These are phyloP conservation scores for Phlyctochytrium arcticum DNA, from an alignment of 192 early-diverging fungal species.

Conservation along the genomic window DNA sequence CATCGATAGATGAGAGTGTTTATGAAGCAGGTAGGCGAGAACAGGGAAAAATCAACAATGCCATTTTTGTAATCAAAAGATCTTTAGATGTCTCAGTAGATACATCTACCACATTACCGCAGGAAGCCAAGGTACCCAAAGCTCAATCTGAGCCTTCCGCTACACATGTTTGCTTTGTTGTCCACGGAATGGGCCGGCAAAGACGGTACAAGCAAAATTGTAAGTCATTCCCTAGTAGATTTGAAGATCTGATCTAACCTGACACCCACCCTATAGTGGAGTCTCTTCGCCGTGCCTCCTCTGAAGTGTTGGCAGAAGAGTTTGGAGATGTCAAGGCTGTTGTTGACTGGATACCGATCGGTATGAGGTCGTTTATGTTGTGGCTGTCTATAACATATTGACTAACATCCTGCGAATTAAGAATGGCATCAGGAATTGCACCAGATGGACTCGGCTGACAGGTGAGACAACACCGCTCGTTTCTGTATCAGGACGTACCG, in stretches of 20 bases:
- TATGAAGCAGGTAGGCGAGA: too few species aligned
- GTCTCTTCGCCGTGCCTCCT: conserved; percentile 28
- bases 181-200: conserved; percentile 44
- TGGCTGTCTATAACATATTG: not conserved
- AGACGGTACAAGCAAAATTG: conserved; percentile 21
- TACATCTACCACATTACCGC: too few species aligned
- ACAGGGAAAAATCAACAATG: too few species aligned
- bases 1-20: too few species aligned
- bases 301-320: conserved; percentile 35
- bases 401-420: not conserved
- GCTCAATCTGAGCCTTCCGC: too few species aligned
- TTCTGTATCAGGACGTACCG: not conserved
- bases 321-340: conserved; percentile 1
- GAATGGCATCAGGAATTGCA: conserved; percentile 43
- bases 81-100: too few species aligned
- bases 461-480: not conserved
- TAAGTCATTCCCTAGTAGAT: not conserved
- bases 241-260: not conserved
- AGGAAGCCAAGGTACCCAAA: too few species aligned
- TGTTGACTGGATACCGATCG: conserved; percentile 40
- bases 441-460: conserved; percentile 29
- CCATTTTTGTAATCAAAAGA: too few species aligned
- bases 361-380: not conserved
- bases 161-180: conserved; percentile 35
- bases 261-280: not conserved